Base-by-base conservation (phyloP, 176 grass and related monocot genomes). In the Phragmites australis region DNA sequence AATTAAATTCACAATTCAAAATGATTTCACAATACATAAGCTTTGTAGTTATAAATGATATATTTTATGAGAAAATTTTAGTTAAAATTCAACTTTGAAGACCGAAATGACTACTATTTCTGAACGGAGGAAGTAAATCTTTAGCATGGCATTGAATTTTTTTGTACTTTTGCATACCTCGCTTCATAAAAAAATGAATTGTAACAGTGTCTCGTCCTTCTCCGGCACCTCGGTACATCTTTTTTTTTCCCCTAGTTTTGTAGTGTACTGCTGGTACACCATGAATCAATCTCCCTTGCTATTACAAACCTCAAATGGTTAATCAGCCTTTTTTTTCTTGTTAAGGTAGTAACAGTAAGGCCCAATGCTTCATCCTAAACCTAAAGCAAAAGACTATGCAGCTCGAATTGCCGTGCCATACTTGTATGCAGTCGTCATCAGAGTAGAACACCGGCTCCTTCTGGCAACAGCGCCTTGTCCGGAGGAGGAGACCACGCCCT, bases 361-460 rank as follows among this genome's bases (percentile, higher is more conserved):
- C 5, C 6, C 51, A 55, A 22, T 80, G 25, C 57, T 60, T 23
- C 57, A 30, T 67, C 15, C 65, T 56, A 1, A 55, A 27, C 42
- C 46, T 6, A 45, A 48, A 74, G 31, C 34, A 23, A 40, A 65
- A 68, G 27, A 56, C 14, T 1, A 8, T 3, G 30, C 29, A 73
- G 25, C 26, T 74, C 58, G 42, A 79, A 10, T 21, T 60, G 40
- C 7, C 25, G 27, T 5, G 4, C 7, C 69, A 52, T 88, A 88
- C 87, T 84, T 34, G 75, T 84, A 68, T 45, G 81, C 51, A 21
- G 41, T 41, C 61, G 87, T 21, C 76, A 84, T 60, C 42, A 52
- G 51, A 32, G 81, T 52, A 13, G 69, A 74, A 7, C 70, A 32
- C 18, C 14, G 23, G 1, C 23, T 43, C 68, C 80, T 76, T 46